Base-by-base conservation (phyloP, 2,329 filamentous ascomycete genomes). In the Cladophialophora exuberans region DNA sequence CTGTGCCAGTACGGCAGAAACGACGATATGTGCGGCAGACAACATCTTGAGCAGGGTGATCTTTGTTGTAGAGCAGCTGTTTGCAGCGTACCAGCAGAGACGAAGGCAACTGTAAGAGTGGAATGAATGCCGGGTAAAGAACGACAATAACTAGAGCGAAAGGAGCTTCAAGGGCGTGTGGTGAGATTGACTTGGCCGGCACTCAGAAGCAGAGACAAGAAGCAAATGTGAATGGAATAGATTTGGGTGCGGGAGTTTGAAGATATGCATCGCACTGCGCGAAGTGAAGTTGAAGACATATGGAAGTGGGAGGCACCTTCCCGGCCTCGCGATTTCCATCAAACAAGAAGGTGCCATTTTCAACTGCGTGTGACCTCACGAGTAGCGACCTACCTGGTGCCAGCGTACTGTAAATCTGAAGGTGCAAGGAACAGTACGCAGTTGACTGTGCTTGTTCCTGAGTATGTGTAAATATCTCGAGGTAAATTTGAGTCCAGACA, bases 221-320 rank as follows among this genome's bases (percentile, higher is more conserved):
- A 42, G 22, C 20, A 18, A 23, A 23, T 31, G 6, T 31, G 28
- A 31, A 31, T 7, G 6, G 28, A 6, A 31, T 7, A 31, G 28
- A 7, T 13, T 7, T 15, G 18, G 20, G 18, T 18, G 22, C 6
- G 39, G n/a, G n/a, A n/a, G n/a, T n/a, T n/a, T n/a, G n/a, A n/a
- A n/a, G n/a, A n/a, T n/a, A n/a, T n/a, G n/a, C n/a, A n/a, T n/a
- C n/a, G n/a, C n/a, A n/a, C n/a, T n/a, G n/a, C n/a, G n/a, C n/a
- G n/a, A n/a, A n/a, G 13, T 42, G 39, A 42, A 42, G 39, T 13
- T 26, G 39, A 42, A 42, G 39, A 42, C 6, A 22, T 15, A 9
- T n/a, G 22, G 25, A 42, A 15, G 39, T 42, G 39, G 39, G 39
- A 42, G 22, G 39, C 13, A 7, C 39, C 39, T 42, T 42, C 39